Conservation (phyloP, 2,329 filamentous ascomycete species). For the Metarhizium sp. region DNA sequence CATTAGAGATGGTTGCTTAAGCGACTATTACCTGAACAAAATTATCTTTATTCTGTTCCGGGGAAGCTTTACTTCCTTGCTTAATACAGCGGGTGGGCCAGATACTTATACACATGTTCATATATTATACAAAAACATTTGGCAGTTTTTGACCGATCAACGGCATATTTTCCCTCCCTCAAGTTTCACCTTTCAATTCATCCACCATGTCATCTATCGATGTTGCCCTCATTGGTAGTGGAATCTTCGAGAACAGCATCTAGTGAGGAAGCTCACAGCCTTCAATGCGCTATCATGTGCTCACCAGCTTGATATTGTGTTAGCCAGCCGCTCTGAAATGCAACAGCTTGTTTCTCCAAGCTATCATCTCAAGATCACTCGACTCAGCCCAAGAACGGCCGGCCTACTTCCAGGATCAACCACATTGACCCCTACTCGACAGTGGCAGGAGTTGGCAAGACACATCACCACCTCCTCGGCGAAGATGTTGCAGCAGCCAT, state of each 20-base stretch:
- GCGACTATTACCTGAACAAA: too few relatives aligned
- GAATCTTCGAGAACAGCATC: slow-evolving; percentile 51
- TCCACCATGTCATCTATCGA: slow-evolving; percentile 23
- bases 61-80: too few relatives aligned
- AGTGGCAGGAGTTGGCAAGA: slow-evolving; percentile 33
- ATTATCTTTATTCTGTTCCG: too few relatives aligned
- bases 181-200: background rate
- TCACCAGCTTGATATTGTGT: too few relatives aligned
- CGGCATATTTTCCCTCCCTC: too few relatives aligned
- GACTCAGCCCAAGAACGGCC: slow-evolving; percentile 25
- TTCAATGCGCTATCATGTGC: too few relatives aligned
- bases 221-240: slow-evolving; percentile 53
- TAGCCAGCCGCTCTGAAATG: slow-evolving; percentile 49
- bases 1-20: too few relatives aligned
- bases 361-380: slow-evolving; percentile 56
- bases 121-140: too few relatives aligned
- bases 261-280: slow-evolving; percentile 20
- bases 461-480: slow-evolving; percentile 42
- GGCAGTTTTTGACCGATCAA: too few relatives aligned
- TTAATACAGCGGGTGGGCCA: too few relatives aligned
- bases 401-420: background rate
- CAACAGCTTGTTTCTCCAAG: slow-evolving; percentile 44
- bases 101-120: too few relatives aligned
- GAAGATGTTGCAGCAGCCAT: slow-evolving; percentile 46
- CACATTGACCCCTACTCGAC: slow-evolving; percentile 46